Evolutionary conservation across 139 green algal genomes (phyloP).

Genomic region (Chlamydomonas asymmetrica): DNA sequence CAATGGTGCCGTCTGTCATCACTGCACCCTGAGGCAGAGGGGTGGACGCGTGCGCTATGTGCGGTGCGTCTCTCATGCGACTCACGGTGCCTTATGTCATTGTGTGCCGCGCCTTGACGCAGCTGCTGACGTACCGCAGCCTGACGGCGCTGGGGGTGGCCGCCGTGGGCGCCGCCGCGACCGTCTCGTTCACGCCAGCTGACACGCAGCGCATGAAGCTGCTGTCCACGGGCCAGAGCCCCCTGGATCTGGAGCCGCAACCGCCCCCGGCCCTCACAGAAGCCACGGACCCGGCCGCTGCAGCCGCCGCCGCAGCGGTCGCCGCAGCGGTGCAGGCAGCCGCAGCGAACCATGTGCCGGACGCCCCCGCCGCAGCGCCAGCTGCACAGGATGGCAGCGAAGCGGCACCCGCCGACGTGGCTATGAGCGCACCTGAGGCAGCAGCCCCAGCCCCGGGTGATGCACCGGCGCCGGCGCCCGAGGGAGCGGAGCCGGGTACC

Average conservation of each 20-base stretch:
- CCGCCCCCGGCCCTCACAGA: too few relatives aligned
- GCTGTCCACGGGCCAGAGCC: slow-evolving; percentile 28
- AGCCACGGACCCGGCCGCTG: too few relatives aligned
- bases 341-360: too few relatives aligned
- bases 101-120: neutral
- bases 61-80: neutral
- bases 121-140: slow-evolving; percentile 41
- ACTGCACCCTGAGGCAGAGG: neutral
- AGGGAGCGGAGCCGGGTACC: too few relatives aligned
- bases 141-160: slow-evolving; percentile 73
- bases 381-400: too few relatives aligned
- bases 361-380: too few relatives aligned
- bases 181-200: slow-evolving; percentile 40
- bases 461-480: neutral
- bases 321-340: too few relatives aligned
- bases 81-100: too few relatives aligned
- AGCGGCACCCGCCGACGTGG: too few relatives aligned
- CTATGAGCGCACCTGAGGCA: neutral
- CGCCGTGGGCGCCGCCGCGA: slow-evolving; percentile 55
- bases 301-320: too few relatives aligned
- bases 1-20: neutral
- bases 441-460: too few relatives aligned
- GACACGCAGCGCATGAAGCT: slow-evolving; percentile 57
- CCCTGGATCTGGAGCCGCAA: too few relatives aligned
- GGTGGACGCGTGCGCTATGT: neutral